Percentiles rank a stretch among this genome's conserved stretches.
Conservation (phyloP, 1,284 basidiomycete species). For the Cutaneotrichosporon sp. region DNA sequence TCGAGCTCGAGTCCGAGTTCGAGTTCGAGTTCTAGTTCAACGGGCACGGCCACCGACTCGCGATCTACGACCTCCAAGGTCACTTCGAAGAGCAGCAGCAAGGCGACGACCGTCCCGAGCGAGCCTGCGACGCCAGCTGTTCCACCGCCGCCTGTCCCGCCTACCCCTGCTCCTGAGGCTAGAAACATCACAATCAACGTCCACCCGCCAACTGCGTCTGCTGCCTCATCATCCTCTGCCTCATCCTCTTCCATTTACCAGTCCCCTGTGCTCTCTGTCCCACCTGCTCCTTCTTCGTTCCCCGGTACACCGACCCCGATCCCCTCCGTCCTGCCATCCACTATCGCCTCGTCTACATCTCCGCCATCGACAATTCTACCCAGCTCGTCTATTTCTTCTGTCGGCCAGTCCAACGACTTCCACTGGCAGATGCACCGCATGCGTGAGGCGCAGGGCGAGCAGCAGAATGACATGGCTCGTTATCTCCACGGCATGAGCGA, state of each 20-base stretch:
- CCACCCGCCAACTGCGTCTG: slow-evolving; percentile 5
- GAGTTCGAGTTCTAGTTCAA: not conserved
- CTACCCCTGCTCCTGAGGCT: not conserved
- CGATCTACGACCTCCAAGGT: not conserved
- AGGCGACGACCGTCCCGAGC: not conserved
- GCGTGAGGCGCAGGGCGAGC: slow-evolving; percentile 14
- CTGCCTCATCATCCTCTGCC: not conserved
- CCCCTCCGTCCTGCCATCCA: not conserved
- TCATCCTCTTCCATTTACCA: no score
- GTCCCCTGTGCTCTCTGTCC: not conserved
- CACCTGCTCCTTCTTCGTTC: not conserved
- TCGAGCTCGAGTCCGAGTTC: not conserved
- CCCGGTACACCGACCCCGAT: not conserved
- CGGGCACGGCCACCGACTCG: slow-evolving; percentile 7
- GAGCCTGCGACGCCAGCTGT: not conserved
- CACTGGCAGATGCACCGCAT: slow-evolving; percentile 1
- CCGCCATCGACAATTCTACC: not conserved
- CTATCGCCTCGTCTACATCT: not conserved
- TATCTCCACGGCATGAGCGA: slow-evolving; percentile 51
- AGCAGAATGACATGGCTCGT: slow-evolving; percentile 40
- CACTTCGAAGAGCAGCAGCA: not conserved
- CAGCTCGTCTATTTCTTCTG: not conserved
- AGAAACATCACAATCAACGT: slow-evolving; percentile 13
- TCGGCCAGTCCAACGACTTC: not conserved
- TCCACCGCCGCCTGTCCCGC: not conserved